Evolutionary conservation across 305 asterid species (phyloP).

Genomic region (Rubia peregrina): DNA sequence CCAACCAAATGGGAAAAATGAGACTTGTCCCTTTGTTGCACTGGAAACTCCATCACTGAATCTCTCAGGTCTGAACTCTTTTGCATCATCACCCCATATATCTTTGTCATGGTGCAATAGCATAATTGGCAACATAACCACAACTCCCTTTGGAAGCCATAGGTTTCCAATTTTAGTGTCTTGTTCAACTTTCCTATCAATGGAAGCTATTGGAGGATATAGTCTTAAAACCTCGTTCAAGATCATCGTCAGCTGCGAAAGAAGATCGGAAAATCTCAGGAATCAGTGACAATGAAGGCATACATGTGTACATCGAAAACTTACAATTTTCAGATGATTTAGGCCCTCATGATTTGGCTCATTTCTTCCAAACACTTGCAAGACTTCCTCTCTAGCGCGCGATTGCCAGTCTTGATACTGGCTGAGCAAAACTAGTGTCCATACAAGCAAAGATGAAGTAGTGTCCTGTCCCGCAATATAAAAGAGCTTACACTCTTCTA

Average conservation of each 20-base stretch:
- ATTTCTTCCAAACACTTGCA: slow-evolving; percentile 28
- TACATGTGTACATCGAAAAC: slow-evolving; percentile 1
- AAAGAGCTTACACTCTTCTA: slow-evolving; percentile 49
- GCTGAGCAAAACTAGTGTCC: slow-evolving; percentile 47
- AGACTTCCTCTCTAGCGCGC: slow-evolving; percentile 45
- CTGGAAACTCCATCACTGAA: slow-evolving; percentile 18
- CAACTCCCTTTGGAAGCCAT: slow-evolving; percentile 14
- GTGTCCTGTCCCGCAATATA: slow-evolving; percentile 51
- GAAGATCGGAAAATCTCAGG: neutral
- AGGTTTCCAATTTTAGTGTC: slow-evolving; percentile 13
- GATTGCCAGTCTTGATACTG: slow-evolving; percentile 44
- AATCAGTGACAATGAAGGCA: neutral
- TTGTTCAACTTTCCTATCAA: neutral
- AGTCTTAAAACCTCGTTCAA: slow-evolving; percentile 23
- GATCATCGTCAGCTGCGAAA: slow-evolving; percentile 18
- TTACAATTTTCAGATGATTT: slow-evolving; percentile 41
- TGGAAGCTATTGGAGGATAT: slow-evolving; percentile 4
- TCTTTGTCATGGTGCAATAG: slow-evolving; percentile 19
- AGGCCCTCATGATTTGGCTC: slow-evolving; percentile 29
- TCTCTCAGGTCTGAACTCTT: slow-evolving; percentile 28
- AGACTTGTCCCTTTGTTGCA: slow-evolving; percentile 20
- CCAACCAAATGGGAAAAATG: slow-evolving; percentile 21
- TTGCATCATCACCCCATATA: slow-evolving; percentile 31
- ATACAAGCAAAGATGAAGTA: slow-evolving; percentile 39
- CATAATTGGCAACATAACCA: neutral